Evolutionary conservation across 768 basidiomycete genomes (phyloP).

Genomic region (Collybia sordida): DNA sequence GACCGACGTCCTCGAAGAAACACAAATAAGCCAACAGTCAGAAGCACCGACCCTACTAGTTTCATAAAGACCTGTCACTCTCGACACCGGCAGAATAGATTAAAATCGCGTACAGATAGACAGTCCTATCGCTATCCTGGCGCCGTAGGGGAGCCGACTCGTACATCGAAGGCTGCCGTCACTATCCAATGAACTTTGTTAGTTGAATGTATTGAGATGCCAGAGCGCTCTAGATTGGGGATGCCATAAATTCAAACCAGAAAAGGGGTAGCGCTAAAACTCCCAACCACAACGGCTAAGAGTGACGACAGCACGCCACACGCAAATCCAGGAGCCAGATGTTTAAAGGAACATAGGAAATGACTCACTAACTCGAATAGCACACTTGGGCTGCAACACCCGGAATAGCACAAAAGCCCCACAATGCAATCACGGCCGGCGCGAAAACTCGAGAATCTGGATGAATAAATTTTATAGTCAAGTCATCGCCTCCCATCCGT

Average conservation of each 20-base stretch:
- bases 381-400: slow-evolving; percentile 20
- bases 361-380: slow-evolving; percentile 15
- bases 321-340: not conserved
- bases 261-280: not conserved
- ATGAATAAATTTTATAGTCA: not conserved
- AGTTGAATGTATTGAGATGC: not conserved
- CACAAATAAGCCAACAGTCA: slow-evolving; percentile 13
- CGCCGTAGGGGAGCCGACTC: slow-evolving; percentile 12
- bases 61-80: not conserved
- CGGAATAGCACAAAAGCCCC: slow-evolving; percentile 13
- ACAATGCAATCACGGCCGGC: slow-evolving; percentile 9
- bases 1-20: slow-evolving; percentile 9
- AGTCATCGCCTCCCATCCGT: not conserved
- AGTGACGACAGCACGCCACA: not conserved
- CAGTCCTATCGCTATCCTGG: slow-evolving; percentile 15
- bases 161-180: slow-evolving; percentile 17
- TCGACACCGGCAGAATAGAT: not conserved
- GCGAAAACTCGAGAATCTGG: slow-evolving; percentile 15
- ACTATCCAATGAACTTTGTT: slow-evolving; percentile 2
- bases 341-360: not conserved
- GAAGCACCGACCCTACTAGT: slow-evolving; percentile 9
- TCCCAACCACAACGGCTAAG: not conserved
- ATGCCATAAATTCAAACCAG: not conserved
- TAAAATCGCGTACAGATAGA: slow-evolving; percentile 11
- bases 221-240: not conserved